phyloP scores from a whole-genome alignment of 768 basidiomycete species.

The Multifurca ochricompacta region DNA sequence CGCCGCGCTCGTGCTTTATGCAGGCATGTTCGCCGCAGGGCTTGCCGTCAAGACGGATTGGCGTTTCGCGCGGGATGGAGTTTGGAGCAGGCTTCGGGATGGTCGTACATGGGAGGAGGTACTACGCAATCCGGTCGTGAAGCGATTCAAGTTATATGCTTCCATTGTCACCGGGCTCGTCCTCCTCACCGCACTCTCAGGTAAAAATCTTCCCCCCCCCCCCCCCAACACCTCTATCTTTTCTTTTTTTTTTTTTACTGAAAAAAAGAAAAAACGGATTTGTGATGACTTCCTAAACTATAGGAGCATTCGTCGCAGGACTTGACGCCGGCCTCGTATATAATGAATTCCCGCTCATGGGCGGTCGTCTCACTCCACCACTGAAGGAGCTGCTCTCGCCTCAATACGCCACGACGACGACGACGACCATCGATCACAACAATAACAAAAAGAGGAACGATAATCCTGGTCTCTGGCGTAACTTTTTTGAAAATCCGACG shows the following conservation, averaged over 20 bases:
- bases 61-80: constrained; percentile 51
- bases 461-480: constrained; percentile 81
- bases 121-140: constrained; percentile 49
- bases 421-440: background rate
- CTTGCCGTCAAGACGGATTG: constrained; percentile 72
- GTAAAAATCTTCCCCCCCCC: constrained; percentile 35
- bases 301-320: constrained; percentile 98
- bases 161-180: constrained; percentile 69
- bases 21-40: constrained; percentile 83
- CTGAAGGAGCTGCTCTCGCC: constrained; percentile 71
- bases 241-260: too few relatives aligned
- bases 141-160: constrained; percentile 50
- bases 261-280: too few relatives aligned
- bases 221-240: constrained; percentile 1
- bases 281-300: too few relatives aligned
- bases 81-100: constrained; percentile 49
- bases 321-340: constrained; percentile 95
- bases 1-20: constrained; percentile 86
- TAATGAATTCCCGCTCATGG: constrained; percentile 98
- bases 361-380: constrained; percentile 77
- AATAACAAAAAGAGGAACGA: constrained; percentile 37
- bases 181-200: constrained; percentile 87
- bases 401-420: constrained; percentile 72
- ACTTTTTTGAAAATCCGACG: constrained; percentile 94
- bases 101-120: constrained; percentile 36